Percentiles rank a stretch among this genome's conserved stretches.
These are phyloP conservation scores for Diospyros kaki DNA, from an alignment of 148 eudicot species.

Conservation along the genomic window DNA sequence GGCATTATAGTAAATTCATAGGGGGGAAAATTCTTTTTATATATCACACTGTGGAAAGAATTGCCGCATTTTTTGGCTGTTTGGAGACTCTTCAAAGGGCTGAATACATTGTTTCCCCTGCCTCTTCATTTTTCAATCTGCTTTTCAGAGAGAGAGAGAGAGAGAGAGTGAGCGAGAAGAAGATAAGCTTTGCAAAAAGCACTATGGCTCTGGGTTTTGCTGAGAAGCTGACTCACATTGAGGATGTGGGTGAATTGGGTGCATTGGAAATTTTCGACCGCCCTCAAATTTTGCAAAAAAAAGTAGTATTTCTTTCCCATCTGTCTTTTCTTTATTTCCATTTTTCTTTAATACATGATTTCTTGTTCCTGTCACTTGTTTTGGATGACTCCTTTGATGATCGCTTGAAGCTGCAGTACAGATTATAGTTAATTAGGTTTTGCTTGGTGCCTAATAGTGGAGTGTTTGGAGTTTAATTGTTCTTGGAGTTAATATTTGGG, in stretches of 20 bases:
- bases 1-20: neutral
- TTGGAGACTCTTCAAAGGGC: too few relatives aligned
- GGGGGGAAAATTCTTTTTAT: neutral
- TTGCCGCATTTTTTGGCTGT: neutral
- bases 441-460: neutral
- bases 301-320: conserved; percentile 26
- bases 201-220: conserved; percentile 76
- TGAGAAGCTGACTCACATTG: conserved; percentile 74
- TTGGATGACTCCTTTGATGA: neutral
- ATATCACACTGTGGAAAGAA: neutral
- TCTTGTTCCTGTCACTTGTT: neutral
- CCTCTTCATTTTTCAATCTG: too few relatives aligned
- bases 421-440: conserved; percentile 10
- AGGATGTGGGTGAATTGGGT: conserved; percentile 84
- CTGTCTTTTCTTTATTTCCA: neutral
- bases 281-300: conserved; percentile 47
- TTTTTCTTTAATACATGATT: neutral
- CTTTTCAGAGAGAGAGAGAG: neutral
- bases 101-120: too few relatives aligned
- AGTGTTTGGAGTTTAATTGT: neutral
- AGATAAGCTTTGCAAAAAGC: neutral
- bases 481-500: conserved; percentile 3
- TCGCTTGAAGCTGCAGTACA: neutral
- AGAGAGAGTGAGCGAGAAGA: neutral
- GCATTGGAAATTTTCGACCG: conserved; percentile 71